Evolutionary conservation across 1,284 basidiomycete genomes (phyloP).

Genomic region (Leccinum pachyderme): DNA sequence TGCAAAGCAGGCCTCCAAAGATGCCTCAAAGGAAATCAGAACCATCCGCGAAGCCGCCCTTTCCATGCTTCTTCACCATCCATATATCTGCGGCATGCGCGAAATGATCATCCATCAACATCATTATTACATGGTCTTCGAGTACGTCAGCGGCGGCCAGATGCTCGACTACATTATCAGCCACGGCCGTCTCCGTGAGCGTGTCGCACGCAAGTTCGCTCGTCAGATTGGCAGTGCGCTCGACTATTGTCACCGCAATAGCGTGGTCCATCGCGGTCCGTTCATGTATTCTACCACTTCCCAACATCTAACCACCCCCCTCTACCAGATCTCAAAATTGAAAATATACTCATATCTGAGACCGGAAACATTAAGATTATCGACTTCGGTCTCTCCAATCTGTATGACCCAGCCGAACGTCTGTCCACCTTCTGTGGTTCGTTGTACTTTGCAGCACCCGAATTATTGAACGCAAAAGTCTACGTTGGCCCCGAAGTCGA

Average conservation of each 20-base stretch:
- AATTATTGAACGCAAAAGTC: conserved; percentile 92
- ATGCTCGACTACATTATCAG: conserved; percentile 99
- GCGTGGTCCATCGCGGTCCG: conserved; percentile 88
- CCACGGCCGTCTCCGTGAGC: conserved; percentile 93
- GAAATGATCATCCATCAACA: conserved; percentile 96
- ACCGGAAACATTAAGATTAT: conserved; percentile 99
- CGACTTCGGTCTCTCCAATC: conserved; percentile 97
- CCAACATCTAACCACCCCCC: conserved; percentile 1
- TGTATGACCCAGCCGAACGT: conserved; percentile 85
- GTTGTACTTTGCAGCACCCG: conserved; percentile 97
- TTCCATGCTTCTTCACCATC: conserved; percentile 93
- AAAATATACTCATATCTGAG: conserved; percentile 98
- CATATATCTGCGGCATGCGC: conserved; percentile 98
- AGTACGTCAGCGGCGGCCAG: conserved; percentile 98
- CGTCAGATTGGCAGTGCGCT: conserved; percentile 95
- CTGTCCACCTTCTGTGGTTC: conserved; percentile 97
- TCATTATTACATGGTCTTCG: conserved; percentile 99
- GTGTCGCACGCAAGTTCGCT: conserved; percentile 95
- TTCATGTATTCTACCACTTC: conserved; percentile 13
- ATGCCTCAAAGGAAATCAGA: conserved; percentile 94
- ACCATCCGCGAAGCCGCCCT: conserved; percentile 94
- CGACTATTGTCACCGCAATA: conserved; percentile 97
- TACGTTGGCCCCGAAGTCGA: conserved; percentile 99
- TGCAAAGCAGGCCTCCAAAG: conserved; percentile 84
- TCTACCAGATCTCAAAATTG: conserved; percentile 87